phyloP scores from a whole-genome alignment of 1,139 yeast species.

The Hemisphaericaspora subhashii region DNA sequence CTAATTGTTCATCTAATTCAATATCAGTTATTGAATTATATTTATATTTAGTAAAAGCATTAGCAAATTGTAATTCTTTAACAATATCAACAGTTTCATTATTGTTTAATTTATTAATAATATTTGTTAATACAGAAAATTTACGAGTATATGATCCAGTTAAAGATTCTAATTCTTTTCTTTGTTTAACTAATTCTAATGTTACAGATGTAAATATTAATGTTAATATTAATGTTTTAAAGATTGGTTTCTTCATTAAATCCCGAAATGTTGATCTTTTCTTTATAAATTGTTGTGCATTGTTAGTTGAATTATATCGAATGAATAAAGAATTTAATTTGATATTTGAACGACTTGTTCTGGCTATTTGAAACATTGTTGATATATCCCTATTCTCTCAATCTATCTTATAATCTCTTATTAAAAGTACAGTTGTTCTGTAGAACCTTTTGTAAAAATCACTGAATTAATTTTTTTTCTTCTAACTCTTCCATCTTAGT shows the following conservation, averaged over 20 bases:
- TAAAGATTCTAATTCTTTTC: conserved; percentile 35
- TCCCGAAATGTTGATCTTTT: conserved; percentile 21
- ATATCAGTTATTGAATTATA: conserved; percentile 35
- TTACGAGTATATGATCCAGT: conserved; percentile 31
- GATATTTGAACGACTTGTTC: not conserved
- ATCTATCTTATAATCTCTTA: no score
- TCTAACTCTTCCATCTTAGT: no score
- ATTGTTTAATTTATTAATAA: conserved; percentile 26
- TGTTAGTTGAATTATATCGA: conserved; percentile 13
- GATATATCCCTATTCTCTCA: no score
- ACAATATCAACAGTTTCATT: conserved; percentile 39
- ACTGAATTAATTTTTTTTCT: no score
- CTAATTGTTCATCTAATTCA: conserved; percentile 42
- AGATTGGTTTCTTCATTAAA: conserved; percentile 30
- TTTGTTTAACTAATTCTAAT: conserved; percentile 36
- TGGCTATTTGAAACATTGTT: conserved; percentile 4
- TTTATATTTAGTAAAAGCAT: conserved; percentile 33
- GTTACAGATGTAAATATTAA: conserved; percentile 42
- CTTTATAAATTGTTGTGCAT: conserved; percentile 15
- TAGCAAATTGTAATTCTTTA: conserved; percentile 39
- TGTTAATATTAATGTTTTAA: conserved; percentile 40
- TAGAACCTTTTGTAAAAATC: no score
- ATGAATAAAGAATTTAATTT: not conserved
- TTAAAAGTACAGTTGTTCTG: no score
- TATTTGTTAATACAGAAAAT: conserved; percentile 32